Conservation (phyloP, 1,284 basidiomycete species). For the Chondrostereum purpureum region DNA sequence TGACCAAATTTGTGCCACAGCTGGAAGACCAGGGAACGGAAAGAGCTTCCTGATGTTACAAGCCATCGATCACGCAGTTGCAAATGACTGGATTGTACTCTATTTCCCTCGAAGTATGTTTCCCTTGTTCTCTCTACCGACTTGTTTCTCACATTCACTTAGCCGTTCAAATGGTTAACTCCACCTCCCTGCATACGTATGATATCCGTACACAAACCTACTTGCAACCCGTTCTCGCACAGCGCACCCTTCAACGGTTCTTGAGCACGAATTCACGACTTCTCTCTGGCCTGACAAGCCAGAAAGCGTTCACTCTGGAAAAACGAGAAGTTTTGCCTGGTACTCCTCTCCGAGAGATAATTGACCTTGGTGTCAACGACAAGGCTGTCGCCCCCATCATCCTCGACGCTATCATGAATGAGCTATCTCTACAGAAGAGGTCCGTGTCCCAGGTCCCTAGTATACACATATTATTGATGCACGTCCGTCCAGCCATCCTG, state of each 20-base stretch:
- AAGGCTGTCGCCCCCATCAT: conserved; percentile 52
- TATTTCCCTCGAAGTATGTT: conserved; percentile 77
- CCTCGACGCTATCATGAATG: conserved; percentile 59
- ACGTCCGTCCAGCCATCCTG: conserved; percentile 15
- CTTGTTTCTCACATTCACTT: conserved; percentile 72
- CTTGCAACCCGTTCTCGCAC: conserved; percentile 65
- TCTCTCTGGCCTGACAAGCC: conserved; percentile 34
- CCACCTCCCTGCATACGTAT: conserved; percentile 24
- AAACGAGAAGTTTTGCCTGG: conserved; percentile 43
- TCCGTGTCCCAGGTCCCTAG: conserved; percentile 26
- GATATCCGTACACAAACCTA: conserved; percentile 74
- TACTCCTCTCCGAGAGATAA: conserved; percentile 50
- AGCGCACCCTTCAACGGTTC: conserved; percentile 55
- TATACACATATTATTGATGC: conserved; percentile 8
- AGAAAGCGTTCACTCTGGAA: conserved; percentile 37
- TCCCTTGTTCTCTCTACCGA: neutral
- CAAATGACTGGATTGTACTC: conserved; percentile 77
- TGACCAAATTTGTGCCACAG: too few species aligned
- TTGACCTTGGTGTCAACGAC: conserved; percentile 52
- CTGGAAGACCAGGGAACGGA: conserved; percentile 78
- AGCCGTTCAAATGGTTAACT: conserved; percentile 48
- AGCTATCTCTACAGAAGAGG: conserved; percentile 64
- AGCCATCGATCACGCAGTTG: conserved; percentile 65
- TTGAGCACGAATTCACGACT: conserved; percentile 41
- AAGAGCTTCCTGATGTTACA: conserved; percentile 85